These are phyloP conservation scores for Mucor sp. DNA, from an alignment of 371 early-diverging fungal species.

Conservation along the genomic window DNA sequence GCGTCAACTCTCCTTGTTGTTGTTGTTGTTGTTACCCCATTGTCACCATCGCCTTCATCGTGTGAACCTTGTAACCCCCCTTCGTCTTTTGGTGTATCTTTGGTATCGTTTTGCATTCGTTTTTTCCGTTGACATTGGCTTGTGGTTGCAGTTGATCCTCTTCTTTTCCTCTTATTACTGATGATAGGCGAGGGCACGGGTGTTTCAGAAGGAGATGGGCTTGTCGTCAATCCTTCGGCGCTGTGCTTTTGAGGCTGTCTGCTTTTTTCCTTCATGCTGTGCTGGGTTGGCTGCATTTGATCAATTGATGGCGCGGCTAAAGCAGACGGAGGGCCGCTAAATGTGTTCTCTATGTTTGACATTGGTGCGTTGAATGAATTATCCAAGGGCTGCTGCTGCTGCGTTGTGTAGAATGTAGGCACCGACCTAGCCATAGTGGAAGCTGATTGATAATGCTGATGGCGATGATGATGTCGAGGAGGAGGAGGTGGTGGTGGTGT, in stretches of 20 bases:
- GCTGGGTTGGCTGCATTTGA: neutral
- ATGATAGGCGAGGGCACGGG: constrained; percentile 8
- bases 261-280: neutral
- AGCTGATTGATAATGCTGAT: neutral
- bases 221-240: neutral
- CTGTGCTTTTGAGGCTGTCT: neutral
- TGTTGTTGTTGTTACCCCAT: neutral
- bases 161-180: neutral
- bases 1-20: neutral
- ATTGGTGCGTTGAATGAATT: neutral
- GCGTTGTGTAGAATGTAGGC: neutral
- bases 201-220: constrained; percentile 1
- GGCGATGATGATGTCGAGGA: neutral
- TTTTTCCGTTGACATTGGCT: neutral
- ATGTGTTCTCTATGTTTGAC: neutral
- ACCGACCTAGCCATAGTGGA: neutral
- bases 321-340: neutral
- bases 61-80: neutral
- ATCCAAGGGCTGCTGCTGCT: neutral
- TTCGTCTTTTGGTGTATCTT: neutral
- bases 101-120: neutral
- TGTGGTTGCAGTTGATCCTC: neutral
- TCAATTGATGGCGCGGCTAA: neutral
- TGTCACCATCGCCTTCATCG: neutral
- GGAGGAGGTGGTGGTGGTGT: neutral